Conservation (phyloP, 1,139 yeast species). For the Yamadazyma atlantica region DNA sequence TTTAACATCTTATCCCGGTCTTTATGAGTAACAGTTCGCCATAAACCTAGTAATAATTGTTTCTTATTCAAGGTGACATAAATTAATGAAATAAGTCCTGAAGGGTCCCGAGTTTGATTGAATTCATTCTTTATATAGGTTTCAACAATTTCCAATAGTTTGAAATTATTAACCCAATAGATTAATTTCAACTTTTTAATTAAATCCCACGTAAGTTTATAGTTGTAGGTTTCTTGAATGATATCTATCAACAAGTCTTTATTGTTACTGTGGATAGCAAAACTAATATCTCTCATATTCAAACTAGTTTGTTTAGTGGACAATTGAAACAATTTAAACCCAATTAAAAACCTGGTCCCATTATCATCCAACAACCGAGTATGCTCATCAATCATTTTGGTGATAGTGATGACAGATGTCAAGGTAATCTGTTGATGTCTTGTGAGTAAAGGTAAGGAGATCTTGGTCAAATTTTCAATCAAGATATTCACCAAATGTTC, state of each 20-base stretch:
- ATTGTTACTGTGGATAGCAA: slow-evolving; percentile 86
- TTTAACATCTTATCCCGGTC: slow-evolving; percentile 82
- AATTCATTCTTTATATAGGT: slow-evolving; percentile 69
- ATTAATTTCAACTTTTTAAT: slow-evolving; percentile 64
- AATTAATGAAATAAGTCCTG: slow-evolving; percentile 64
- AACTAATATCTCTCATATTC: slow-evolving; percentile 76
- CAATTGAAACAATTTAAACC: slow-evolving; percentile 65
- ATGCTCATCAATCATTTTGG: slow-evolving; percentile 51
- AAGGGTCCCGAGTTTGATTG: slow-evolving; percentile 66
- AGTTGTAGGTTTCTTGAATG: slow-evolving; percentile 48
- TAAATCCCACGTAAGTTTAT: slow-evolving; percentile 56
- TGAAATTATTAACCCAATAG: slow-evolving; percentile 66
- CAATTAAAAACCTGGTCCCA: slow-evolving; percentile 71
- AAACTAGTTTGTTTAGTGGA: slow-evolving; percentile 45
- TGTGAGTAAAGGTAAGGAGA: slow-evolving; percentile 76
- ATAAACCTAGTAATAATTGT: slow-evolving; percentile 72
- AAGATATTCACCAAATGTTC: slow-evolving; percentile 49
- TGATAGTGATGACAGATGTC: slow-evolving; percentile 64
- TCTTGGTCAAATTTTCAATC: slow-evolving; percentile 58
- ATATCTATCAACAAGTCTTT: slow-evolving; percentile 62
- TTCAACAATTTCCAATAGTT: slow-evolving; percentile 58
- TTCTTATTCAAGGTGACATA: slow-evolving; percentile 79
- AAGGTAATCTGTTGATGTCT: slow-evolving; percentile 91
- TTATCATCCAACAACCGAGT: slow-evolving; percentile 61
- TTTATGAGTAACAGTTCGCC: slow-evolving; percentile 78